These are phyloP conservation scores for Oryza rufipogon DNA, from an alignment of 176 grass and related monocot genomes.

Conservation along the genomic window DNA sequence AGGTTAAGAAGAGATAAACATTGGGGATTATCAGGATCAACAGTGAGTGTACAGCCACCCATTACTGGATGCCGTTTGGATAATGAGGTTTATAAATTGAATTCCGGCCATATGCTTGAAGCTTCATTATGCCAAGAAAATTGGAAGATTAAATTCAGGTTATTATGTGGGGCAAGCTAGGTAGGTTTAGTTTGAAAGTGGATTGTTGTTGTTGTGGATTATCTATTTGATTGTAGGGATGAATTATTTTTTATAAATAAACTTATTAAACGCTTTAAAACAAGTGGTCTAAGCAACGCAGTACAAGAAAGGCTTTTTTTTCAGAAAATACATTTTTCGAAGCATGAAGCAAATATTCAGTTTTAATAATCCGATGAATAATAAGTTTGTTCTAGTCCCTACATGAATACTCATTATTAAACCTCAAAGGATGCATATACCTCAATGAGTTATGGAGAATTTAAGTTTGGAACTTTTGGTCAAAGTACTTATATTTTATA, in stretches of 20 bases:
- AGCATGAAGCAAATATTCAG: too few species aligned
- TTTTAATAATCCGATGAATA: too few species aligned
- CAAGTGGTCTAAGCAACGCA: too few species aligned
- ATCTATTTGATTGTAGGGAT: too few species aligned
- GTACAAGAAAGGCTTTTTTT: too few species aligned
- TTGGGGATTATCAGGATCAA: conserved; percentile 49
- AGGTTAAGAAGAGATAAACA: conserved; percentile 44
- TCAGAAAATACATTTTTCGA: too few species aligned
- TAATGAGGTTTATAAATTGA: conserved; percentile 8
- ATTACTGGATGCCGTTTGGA: conserved; percentile 37
- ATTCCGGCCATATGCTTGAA: neutral
- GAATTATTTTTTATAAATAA: too few species aligned
- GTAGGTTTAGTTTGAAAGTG: too few species aligned
- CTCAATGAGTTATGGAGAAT: neutral
- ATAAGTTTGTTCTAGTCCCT: neutral
- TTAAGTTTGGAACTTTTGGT: neutral
- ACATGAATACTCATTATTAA: neutral
- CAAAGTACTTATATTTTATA: neutral
- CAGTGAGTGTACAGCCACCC: conserved; percentile 34
- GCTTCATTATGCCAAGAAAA: neutral
- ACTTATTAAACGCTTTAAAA: too few species aligned
- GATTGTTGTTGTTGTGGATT: too few species aligned
- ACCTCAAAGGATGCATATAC: neutral
- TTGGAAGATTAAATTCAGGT: neutral
- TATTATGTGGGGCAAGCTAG: neutral